Base-by-base conservation (phyloP, 2,329 filamentous ascomycete genomes). In the Neurospora sp. region DNA sequence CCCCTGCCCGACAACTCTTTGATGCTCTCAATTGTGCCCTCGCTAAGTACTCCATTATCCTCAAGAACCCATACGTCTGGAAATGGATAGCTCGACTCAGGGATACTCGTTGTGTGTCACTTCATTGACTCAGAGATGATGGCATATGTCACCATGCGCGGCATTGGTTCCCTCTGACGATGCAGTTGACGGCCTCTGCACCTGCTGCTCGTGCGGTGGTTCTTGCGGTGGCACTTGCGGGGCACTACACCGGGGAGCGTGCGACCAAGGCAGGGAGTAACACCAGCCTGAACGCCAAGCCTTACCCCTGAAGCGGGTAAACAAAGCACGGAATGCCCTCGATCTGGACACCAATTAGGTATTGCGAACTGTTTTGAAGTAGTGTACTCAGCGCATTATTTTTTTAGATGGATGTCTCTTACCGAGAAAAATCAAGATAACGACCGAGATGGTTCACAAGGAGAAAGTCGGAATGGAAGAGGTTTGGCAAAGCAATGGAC, bases 151-250 rank as follows among this genome's bases (percentile, higher is more conserved):
- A 28, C 28, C 28, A 28, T 28, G 28, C 28, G 28, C 28, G 28
- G 28, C 28, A 28, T 70, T 68, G 0, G 72, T 73, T 1, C 52
- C 69, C 19, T 76, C 73, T 9, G 86, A 88, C 0, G 84, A 85
- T 2, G 86, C 82, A 0, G 85, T 85, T 0, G 82, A 82, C 1
- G 85, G 86, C 2, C 86, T 82, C 9, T 83, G 82, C 36, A 85
- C 83, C 19, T 71, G 68, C 38, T 84, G 83, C 40, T 10, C 28
- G 4, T 28, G 28, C 28, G 4, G 28, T 38, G 36, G 36, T 9
- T 43, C 40, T n/a, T 43, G 80, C 81, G 70, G 76, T 75, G 52
- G 78, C n/a, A 36, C 73, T 73, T 19, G 7, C 19, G 40, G 40
- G 2, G 40, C 40, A 19, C 40, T 2, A 17, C 46, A 33, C 11